Base-by-base conservation (phyloP, 1,284 basidiomycete species). In the Cryptococcus sp. region DNA sequence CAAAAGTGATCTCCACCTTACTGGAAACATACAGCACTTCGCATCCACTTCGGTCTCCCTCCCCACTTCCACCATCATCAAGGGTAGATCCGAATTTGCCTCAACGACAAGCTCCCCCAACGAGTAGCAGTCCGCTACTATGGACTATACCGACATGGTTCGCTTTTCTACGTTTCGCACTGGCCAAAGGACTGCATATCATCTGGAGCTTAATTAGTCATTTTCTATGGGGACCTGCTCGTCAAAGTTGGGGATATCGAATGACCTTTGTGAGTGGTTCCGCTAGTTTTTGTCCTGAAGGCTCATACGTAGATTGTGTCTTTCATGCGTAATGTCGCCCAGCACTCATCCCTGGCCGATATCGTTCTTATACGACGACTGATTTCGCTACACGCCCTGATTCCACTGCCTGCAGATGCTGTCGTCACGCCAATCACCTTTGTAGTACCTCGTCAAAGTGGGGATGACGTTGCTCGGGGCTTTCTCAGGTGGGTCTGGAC, bases 391-490 rank as follows among this genome's bases (percentile, higher is more conserved):
- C 83, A 84, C 28, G 85, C 87, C 18, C 81, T 93, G 49, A 83
- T 91, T 4, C 94, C 94, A 1, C 80, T 93, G 0, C 91, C 96
- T 2, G 87, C 89, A 9, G 92, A 97, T 72, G 93, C 93, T 3
- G 80, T 98, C 45, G 88, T 97, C 45, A 98, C 94, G 1, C 93
- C 94, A 4, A 88, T 98, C 46, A 91, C 90, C 0, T 98, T 97
- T 72, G 81, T 79, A 40, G 91, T 98, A 45, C 84, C 82, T 55
- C 52, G 88, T 80, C 80, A n/a, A 65, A 78, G 89, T 89, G 74
- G 80, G 79, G 47, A 90, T 85, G 48, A 78, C 28, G 50, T 64
- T 4, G 54, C 63, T 10, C 51, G 63, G 28, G 72, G 73, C 0
- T 73, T 73, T 51, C 48, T 73, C 39, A 44, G 55, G 57, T 60